Conservation (phyloP, 768 basidiomycete species). For the Panaeolus papilionaceus region DNA sequence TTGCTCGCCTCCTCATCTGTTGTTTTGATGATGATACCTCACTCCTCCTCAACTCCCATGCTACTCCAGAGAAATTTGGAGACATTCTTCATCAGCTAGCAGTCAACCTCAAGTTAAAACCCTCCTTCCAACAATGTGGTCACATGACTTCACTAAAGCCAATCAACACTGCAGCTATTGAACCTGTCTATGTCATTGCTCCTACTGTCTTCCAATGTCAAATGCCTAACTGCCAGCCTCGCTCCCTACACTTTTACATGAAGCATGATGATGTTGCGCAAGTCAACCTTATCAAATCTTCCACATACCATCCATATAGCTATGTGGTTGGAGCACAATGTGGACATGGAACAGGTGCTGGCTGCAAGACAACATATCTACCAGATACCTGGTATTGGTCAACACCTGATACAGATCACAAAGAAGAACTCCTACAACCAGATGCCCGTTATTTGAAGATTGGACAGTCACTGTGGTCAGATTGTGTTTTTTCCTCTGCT, state of each 20-base stretch:
- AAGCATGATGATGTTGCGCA: background rate
- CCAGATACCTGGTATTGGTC: background rate
- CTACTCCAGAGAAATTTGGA: too few species aligned
- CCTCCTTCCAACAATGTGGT: too few species aligned
- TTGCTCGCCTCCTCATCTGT: background rate
- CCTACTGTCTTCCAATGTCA: background rate
- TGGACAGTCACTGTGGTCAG: conserved; percentile 24
- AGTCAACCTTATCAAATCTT: background rate
- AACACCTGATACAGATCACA: background rate
- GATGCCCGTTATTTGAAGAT: conserved; percentile 21
- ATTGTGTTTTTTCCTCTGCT: conserved; percentile 23
- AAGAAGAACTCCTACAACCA: background rate
- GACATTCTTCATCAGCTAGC: too few species aligned
- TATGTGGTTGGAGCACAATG: background rate
- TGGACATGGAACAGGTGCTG: background rate
- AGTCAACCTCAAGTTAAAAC: too few species aligned
- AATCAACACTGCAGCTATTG: background rate
- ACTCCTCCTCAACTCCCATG: too few species aligned
- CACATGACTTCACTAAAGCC: too few species aligned
- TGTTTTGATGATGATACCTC: too few species aligned
- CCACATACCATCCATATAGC: background rate
- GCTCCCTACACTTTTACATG: background rate
- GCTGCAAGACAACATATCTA: background rate
- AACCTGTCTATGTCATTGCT: background rate
- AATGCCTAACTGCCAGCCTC: background rate